Base-by-base conservation (phyloP, 352 stramenopile genomes). In the Phytophthora boehmeriae region DNA sequence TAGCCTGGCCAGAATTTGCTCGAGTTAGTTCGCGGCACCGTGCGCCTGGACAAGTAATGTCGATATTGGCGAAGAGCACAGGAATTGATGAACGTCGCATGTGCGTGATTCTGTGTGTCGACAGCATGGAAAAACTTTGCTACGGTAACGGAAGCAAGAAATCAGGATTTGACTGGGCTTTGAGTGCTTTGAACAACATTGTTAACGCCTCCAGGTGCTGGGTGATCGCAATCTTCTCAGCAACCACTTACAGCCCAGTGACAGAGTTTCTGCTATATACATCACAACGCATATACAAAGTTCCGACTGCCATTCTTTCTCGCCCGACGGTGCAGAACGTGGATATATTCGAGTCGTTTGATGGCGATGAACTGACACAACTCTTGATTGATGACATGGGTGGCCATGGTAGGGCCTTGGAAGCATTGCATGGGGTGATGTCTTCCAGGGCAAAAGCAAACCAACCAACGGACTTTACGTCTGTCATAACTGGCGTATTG, bases 61-160 rank as follows among this genome's bases (percentile, higher is more conserved):
- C 46, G 8, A 63, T 56, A 38, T 45, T 63, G 43, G 35, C 36
- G 14, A 28, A 13, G 32, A 63, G 56, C 51, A 43, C 38, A 17
- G 50, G 5, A 39, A 61, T 25, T 51, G 32, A 43, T 38, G 38
- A 16, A 8, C 19, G 28, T 2, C 10, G 57, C 25, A 63, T 68
- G 50, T 68, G 51, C 28, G 59, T 68, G 59, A 68, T 68, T 53
- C 47, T 64, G 10, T 64, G 56, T 20, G 56, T 58, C n/a, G 46
- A 57, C 16, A 43, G 9, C 38, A 17, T 57, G 25, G 30, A 63
- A 45, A 49, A 50, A 0, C 34, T 63, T 41, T 14, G 6, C 8
- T 35, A 57, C 50, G 36, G 49, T n/a, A n/a, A n/a, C n/a, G 54
- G n/a, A n/a, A n/a, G n/a, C 46, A 54, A 14, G 30, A 34, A 43